These are phyloP conservation scores for Clavaria fumosa DNA, from an alignment of 768 basidiomycete genomes.

Conservation along the genomic window DNA sequence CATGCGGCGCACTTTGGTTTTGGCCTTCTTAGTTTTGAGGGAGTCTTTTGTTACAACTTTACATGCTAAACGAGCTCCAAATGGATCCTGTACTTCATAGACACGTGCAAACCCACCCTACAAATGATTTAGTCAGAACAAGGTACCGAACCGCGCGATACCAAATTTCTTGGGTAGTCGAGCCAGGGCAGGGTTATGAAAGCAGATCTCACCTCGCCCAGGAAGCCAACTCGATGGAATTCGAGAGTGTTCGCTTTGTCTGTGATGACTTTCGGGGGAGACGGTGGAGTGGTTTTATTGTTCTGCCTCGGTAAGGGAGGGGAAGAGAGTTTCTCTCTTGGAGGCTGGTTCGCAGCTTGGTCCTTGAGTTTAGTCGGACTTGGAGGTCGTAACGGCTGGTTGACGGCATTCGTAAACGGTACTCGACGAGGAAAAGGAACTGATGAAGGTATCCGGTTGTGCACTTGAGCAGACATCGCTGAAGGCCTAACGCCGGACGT, in stretches of 20 bases:
- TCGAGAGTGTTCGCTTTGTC: conserved; percentile 43
- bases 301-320: conserved; percentile 73
- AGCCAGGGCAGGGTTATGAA: conserved; percentile 1
- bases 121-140: background rate
- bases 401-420: conserved; percentile 29
- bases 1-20: conserved; percentile 61
- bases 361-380: conserved; percentile 1
- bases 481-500: conserved; percentile 40
- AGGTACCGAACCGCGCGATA: too few relatives aligned
- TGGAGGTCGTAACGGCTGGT: conserved; percentile 12
- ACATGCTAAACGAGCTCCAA: conserved; percentile 58
- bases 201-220: conserved; percentile 62
- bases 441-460: conserved; percentile 17
- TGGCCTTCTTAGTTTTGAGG: conserved; percentile 90
- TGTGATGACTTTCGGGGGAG: conserved; percentile 60
- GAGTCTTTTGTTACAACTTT: conserved; percentile 92
- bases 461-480: conserved; percentile 20
- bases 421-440: conserved; percentile 21
- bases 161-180: too few relatives aligned
- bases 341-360: conserved; percentile 15
- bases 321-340: conserved; percentile 23
- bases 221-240: conserved; percentile 62
- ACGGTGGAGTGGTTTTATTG: conserved; percentile 66
- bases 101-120: conserved; percentile 91
- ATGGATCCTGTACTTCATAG: conserved; percentile 75